Percentiles rank a stretch among this genome's conserved stretches.
Evolutionary conservation across 148 eudicot genomes (phyloP).

Genomic region (Persicaria maculosa): DNA sequence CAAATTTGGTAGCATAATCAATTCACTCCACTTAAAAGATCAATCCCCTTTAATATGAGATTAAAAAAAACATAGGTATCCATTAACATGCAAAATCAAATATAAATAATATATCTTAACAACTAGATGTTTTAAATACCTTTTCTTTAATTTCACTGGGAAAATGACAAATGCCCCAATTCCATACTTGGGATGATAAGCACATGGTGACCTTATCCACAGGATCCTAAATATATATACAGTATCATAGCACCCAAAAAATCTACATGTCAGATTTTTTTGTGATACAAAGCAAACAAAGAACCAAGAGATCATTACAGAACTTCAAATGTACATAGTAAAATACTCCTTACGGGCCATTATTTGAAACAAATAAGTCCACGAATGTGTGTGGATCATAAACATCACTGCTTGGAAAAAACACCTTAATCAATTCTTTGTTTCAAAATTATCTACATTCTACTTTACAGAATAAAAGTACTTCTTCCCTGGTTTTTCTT

Average conservation of each 20-base stretch:
- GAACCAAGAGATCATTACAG: background rate
- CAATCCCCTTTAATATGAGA: too few species aligned
- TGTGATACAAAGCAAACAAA: background rate
- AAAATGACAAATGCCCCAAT: constrained; percentile 82
- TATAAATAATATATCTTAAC: too few species aligned
- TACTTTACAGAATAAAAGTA: background rate
- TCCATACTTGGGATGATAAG: constrained; percentile 72
- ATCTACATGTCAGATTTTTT: background rate
- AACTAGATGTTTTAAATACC: constrained; percentile 39
- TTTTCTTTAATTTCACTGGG: constrained; percentile 62
- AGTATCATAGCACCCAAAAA: background rate
- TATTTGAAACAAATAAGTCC: constrained; percentile 67
- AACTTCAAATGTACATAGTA: background rate
- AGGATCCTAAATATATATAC: constrained; percentile 41
- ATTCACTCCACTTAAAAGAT: too few species aligned
- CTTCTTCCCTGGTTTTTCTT: background rate
- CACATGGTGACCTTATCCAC: constrained; percentile 74
- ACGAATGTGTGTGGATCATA: constrained; percentile 88
- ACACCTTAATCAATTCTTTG: background rate
- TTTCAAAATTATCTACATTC: background rate
- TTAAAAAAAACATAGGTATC: too few species aligned
- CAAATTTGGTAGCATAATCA: too few species aligned
- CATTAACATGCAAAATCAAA: too few species aligned
- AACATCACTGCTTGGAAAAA: constrained; percentile 47
- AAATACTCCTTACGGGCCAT: constrained; percentile 70